Conservation (phyloP, 2,329 filamentous ascomycete species). For the Shiraia sp. region DNA sequence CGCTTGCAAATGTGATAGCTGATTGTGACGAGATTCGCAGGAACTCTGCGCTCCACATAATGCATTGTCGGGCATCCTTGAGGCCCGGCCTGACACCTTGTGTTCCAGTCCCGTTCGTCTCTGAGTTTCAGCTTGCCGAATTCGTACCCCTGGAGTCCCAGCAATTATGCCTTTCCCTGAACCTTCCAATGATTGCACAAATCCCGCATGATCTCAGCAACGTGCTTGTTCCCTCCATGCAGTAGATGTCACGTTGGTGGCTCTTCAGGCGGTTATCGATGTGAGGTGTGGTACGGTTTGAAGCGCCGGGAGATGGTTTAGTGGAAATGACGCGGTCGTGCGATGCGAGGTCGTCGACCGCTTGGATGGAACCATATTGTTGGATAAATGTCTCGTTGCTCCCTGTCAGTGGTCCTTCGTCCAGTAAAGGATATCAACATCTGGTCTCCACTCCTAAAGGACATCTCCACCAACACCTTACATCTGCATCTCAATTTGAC, state of each 20-base stretch:
- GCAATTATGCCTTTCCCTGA: slow-evolving; percentile 14
- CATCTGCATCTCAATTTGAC: no score
- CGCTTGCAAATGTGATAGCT: slow-evolving; percentile 23
- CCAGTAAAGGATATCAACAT: neutral
- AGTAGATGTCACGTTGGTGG: slow-evolving; percentile 5
- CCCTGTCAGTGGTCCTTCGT: neutral
- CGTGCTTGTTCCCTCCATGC: slow-evolving; percentile 8
- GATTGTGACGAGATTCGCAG: slow-evolving; percentile 11
- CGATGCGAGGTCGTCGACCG: slow-evolving; percentile 1
- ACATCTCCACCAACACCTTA: no score
- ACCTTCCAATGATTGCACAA: slow-evolving; percentile 21
- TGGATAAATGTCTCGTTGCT: slow-evolving; percentile 9
- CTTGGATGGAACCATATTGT: neutral
- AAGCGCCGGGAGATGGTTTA: slow-evolving; percentile 11
- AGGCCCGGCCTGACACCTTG: slow-evolving; percentile 20
- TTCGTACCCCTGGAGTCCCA: slow-evolving; percentile 12
- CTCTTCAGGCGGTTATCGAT: slow-evolving; percentile 13
- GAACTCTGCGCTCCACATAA: slow-evolving; percentile 4
- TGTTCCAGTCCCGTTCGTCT: slow-evolving; percentile 21
- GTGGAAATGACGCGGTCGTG: slow-evolving; percentile 13
- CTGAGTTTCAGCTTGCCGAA: slow-evolving; percentile 29
- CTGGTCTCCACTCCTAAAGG: neutral
- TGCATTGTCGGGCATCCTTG: slow-evolving; percentile 7
- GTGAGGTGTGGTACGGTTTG: slow-evolving; percentile 4
- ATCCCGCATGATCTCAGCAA: neutral